Evolutionary conservation across 176 grass and related monocot species (phyloP).

Genomic region (Oropetium thomaeum): DNA sequence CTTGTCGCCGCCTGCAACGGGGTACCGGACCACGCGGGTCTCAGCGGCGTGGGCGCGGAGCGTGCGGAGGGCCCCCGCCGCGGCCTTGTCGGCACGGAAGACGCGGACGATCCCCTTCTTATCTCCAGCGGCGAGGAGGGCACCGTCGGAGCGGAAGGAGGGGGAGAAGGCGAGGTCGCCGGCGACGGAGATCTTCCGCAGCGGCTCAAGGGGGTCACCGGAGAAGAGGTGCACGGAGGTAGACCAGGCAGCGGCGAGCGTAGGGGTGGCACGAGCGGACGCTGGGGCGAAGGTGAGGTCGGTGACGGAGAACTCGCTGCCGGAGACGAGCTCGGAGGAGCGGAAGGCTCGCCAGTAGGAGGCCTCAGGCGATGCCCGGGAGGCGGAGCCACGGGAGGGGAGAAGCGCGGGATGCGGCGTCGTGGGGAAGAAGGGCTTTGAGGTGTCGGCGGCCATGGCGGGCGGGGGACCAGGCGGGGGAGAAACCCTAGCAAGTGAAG

Average conservation of each 20-base stretch:
- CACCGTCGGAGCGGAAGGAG: conserved; percentile 77
- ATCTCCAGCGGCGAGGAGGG: conserved; percentile 73
- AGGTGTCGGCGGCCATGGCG: conserved; percentile 53
- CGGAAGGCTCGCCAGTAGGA: conserved; percentile 77
- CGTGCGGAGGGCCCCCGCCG: conserved; percentile 48
- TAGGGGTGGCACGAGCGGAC: neutral
- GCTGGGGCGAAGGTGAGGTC: conserved; percentile 67
- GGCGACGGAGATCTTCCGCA: conserved; percentile 32
- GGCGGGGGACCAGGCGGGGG: neutral
- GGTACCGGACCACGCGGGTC: conserved; percentile 67
- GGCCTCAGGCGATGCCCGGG: conserved; percentile 48
- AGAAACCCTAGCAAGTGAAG: conserved; percentile 18
- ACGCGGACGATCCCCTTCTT: conserved; percentile 70
- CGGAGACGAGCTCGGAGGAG: conserved; percentile 55
- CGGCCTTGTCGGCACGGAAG: conserved; percentile 56
- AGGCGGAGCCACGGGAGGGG: conserved; percentile 27
- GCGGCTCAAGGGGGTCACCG: conserved; percentile 33
- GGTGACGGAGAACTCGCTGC: conserved; percentile 53
- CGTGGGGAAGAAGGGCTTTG: conserved; percentile 52
- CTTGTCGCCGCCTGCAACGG: conserved; percentile 63
- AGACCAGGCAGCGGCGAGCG: conserved; percentile 61
- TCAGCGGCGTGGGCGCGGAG: conserved; percentile 59
- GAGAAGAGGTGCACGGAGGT: conserved; percentile 63
- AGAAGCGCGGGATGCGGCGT: conserved; percentile 28
- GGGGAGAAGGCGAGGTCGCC: conserved; percentile 76